These are phyloP conservation scores for Grifola frondosa DNA, from an alignment of 1,284 basidiomycete species.

Conservation along the genomic window DNA sequence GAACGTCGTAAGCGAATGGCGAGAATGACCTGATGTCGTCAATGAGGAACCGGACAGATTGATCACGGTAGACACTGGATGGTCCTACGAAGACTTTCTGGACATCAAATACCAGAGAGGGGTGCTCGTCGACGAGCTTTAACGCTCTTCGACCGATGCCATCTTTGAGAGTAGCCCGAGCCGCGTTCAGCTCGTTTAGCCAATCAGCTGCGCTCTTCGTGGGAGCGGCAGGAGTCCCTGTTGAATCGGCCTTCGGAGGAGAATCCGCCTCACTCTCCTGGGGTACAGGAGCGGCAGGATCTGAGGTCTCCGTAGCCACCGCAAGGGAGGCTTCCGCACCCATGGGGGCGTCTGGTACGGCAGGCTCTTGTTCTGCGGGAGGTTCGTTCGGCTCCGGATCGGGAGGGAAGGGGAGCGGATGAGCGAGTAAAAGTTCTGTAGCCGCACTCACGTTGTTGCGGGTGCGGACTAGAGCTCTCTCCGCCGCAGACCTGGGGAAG, in stretches of 20 bases:
- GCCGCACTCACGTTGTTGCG: slow-evolving; percentile 91
- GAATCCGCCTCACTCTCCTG: slow-evolving; percentile 13
- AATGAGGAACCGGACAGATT: slow-evolving; percentile 64
- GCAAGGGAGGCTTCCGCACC: slow-evolving; percentile 25
- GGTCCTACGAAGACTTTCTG: slow-evolving; percentile 75
- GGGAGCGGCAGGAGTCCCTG: slow-evolving; percentile 17
- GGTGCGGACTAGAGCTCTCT: slow-evolving; percentile 79
- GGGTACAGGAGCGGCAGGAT: slow-evolving; percentile 15
- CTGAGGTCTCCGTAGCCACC: slow-evolving; percentile 17
- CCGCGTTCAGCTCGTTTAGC: slow-evolving; percentile 62
- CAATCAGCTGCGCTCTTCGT: slow-evolving; percentile 61
- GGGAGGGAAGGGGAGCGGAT: slow-evolving; percentile 77
- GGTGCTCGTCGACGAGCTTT: slow-evolving; percentile 82
- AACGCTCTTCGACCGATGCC: slow-evolving; percentile 72
- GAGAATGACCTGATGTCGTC: slow-evolving; percentile 74
- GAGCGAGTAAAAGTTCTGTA: slow-evolving; percentile 83
- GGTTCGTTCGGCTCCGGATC: slow-evolving; percentile 48
- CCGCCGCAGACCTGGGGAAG: slow-evolving; percentile 84
- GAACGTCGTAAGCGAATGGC: slow-evolving; percentile 59
- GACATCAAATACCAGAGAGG: slow-evolving; percentile 88
- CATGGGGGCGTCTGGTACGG: slow-evolving; percentile 26
- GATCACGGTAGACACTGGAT: slow-evolving; percentile 55
- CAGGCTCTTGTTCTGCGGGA: slow-evolving; percentile 32
- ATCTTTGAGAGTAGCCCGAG: slow-evolving; percentile 66
- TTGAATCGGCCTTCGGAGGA: not conserved